A percentile compares a stretch with the other conserved stretches of the same genome.
phyloP scores from a whole-genome alignment of 192 early-diverging fungal genomes.

The Podila minutissima region DNA sequence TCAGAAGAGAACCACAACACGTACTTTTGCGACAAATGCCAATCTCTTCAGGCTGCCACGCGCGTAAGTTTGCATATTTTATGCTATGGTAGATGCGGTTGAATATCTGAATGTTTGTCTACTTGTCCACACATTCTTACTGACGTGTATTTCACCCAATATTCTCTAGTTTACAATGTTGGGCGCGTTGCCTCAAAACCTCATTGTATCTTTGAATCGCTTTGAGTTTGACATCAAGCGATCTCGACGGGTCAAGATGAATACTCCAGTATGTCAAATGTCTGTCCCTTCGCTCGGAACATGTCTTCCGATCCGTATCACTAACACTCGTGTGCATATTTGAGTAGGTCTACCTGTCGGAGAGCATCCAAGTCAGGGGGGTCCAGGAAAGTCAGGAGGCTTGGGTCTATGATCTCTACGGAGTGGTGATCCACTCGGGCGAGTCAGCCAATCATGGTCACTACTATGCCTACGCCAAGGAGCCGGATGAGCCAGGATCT shows the following conservation, averaged over 20 bases:
- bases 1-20: constrained; percentile 27
- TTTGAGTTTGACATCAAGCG: constrained; percentile 38
- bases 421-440: constrained; percentile 60
- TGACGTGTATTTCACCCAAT: neutral
- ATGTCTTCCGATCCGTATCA: neutral
- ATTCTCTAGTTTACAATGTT: constrained; percentile 25
- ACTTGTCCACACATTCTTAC: neutral
- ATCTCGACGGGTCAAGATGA: constrained; percentile 29
- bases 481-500: constrained; percentile 20
- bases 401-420: constrained; percentile 50
- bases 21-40: constrained; percentile 36
- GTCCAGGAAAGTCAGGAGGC: constrained; percentile 15
- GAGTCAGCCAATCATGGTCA: constrained; percentile 59
- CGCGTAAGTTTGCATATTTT: constrained; percentile 10
- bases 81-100: neutral
- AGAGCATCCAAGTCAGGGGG: constrained; percentile 15
- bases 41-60: constrained; percentile 25
- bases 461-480: constrained; percentile 60
- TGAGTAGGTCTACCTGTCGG: constrained; percentile 9
- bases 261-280: constrained; percentile 14
- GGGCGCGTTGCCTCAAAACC: constrained; percentile 16
- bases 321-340: neutral
- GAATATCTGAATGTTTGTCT: neutral
- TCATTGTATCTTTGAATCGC: constrained; percentile 40
- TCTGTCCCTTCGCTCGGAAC: neutral